Evolutionary conservation across 345 rosid species (phyloP).

Genomic region (Carallia pectinifolia): DNA sequence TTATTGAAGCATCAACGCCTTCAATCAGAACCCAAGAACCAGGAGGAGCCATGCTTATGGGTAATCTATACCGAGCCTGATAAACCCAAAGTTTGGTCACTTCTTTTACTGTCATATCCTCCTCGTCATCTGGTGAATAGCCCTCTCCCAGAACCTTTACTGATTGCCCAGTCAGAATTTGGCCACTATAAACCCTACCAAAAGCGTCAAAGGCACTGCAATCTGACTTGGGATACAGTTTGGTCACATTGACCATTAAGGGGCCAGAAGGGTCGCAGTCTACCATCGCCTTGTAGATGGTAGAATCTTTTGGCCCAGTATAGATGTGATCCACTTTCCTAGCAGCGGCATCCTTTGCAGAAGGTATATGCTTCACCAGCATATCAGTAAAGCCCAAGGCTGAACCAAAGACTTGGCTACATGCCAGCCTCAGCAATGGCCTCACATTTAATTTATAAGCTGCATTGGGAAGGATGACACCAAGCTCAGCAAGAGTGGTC

Average conservation of each 20-base stretch:
- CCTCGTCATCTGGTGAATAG: constrained; percentile 96
- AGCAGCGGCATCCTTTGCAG: constrained; percentile 79
- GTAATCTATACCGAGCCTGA: constrained; percentile 89
- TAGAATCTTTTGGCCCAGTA: constrained; percentile 74
- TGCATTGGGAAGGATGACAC: constrained; percentile 86
- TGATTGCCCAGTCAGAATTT: constrained; percentile 89
- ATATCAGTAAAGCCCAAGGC: constrained; percentile 95
- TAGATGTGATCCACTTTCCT: constrained; percentile 81
- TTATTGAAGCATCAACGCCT: constrained; percentile 95
- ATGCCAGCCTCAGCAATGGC: constrained; percentile 86
- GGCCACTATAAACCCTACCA: constrained; percentile 91
- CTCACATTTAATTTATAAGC: constrained; percentile 89
- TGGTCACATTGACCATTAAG: constrained; percentile 92
- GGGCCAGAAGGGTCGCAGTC: constrained; percentile 89
- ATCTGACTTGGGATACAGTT: constrained; percentile 94
- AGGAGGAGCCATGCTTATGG: constrained; percentile 92
- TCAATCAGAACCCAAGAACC: constrained; percentile 98
- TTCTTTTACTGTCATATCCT: constrained; percentile 92
- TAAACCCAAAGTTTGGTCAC: constrained; percentile 93
- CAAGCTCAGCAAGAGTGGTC: constrained; percentile 90
- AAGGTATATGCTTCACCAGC: constrained; percentile 94
- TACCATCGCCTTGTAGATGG: constrained; percentile 72
- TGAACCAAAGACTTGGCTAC: constrained; percentile 94
- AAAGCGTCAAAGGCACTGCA: constrained; percentile 96
- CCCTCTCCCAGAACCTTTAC: constrained; percentile 92